phyloP scores from a whole-genome alignment of 805 yeast species.

The Candida vartiovaarae region DNA sequence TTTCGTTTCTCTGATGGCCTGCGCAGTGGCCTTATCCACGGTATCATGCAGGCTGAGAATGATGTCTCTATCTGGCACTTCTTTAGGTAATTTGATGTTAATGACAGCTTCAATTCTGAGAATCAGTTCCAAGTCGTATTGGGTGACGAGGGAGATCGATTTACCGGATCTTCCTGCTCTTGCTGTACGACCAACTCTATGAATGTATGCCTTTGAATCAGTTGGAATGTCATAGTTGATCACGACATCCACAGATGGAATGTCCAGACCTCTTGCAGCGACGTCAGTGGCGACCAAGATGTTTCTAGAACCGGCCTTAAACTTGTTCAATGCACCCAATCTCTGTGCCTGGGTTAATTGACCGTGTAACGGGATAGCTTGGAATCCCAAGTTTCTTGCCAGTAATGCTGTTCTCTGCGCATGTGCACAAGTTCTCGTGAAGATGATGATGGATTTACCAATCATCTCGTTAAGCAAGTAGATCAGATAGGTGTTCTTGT shows the following conservation, averaged over 20 bases:
- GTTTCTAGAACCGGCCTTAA: constrained; percentile 62
- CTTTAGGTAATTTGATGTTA: constrained; percentile 78
- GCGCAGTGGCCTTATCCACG: constrained; percentile 87
- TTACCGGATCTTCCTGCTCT: constrained; percentile 92
- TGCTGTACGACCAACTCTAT: constrained; percentile 97
- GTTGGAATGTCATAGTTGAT: constrained; percentile 91
- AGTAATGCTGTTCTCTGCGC: constrained; percentile 84
- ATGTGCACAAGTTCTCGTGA: constrained; percentile 92
- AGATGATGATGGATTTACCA: constrained; percentile 85
- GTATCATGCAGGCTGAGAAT: constrained; percentile 74
- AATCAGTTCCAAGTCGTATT: constrained; percentile 86
- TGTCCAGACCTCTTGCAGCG: constrained; percentile 95
- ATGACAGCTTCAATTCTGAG: constrained; percentile 84
- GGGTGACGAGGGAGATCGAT: constrained; percentile 84
- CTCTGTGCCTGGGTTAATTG: constrained; percentile 82
- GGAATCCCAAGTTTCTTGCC: constrained; percentile 74
- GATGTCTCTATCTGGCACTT: constrained; percentile 67
- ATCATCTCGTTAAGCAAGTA: constrained; percentile 73
- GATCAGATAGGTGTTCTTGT: constrained; percentile 81
- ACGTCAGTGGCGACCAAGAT: constrained; percentile 83
- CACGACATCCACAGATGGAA: constrained; percentile 86
- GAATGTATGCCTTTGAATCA: constrained; percentile 94
- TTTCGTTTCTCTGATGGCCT: constrained; percentile 54
- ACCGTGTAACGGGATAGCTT: constrained; percentile 92
- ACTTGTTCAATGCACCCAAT: constrained; percentile 72